Evolutionary conservation across 75 land plant species (phyloP), one percentile per base, ranked within the genome.

Genomic region (Cupressus sempervirens): DNA sequence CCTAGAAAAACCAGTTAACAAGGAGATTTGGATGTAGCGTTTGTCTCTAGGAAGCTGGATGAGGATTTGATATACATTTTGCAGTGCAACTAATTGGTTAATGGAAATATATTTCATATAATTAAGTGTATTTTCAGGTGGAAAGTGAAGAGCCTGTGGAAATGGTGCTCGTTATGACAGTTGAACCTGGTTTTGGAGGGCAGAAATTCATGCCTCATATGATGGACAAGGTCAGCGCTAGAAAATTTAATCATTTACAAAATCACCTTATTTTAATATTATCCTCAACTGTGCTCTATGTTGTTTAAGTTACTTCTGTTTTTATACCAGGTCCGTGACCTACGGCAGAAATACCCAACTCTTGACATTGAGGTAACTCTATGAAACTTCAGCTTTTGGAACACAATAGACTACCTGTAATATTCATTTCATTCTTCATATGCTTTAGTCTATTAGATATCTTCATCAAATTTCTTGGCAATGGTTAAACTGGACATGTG

Each of bases 181-280:
- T 97, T 29, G 98, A 97, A 89, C 99, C 99, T 84, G 99, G 99
- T 52, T 96, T 97, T 93, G 98, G 96, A 82, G 99, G 99, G 18
- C 98, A 97, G 84, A 94, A 94, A 85, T 97, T 97, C 88, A 96
- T 96, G 98, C 98, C 96, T 73, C 94, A 94, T 65, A 97, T 89
- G 93, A 97, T 97, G 99, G 90, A 93, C 16, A 97, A 97, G 93
- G 99, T 97, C 73, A 14, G 68, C 36, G 30, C 23, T 50, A 20
- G 14, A 48, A 36, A 14, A 65, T 65, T 46, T 15, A 10, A 32
- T 70, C 87, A 80, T 85, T 80, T 87, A 43, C 65, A 26, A 20
- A 32, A 41, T 56, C 76, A 43, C 50, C 68, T 16, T 32, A 45
- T 13, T n/a, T 50, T 26, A 50, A 46, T 16, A 13, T 56, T 41